These are phyloP conservation scores for Ustilago sp. DNA, from an alignment of 1,284 basidiomycete genomes.

Conservation along the genomic window DNA sequence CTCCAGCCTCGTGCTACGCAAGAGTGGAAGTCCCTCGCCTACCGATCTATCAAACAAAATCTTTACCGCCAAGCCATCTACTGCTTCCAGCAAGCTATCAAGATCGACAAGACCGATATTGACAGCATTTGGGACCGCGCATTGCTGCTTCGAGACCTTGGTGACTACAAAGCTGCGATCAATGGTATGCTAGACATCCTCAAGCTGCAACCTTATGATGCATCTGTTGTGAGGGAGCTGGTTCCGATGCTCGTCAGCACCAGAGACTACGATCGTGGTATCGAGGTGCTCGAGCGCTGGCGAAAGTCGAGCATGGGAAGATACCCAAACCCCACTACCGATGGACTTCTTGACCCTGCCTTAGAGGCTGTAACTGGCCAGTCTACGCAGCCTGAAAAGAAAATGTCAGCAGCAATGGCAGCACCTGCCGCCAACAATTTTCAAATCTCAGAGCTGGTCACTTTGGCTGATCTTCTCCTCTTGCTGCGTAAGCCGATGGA, in stretches of 20 bases:
- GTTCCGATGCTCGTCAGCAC: constrained; percentile 81
- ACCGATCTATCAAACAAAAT: constrained; percentile 75
- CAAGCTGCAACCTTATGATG: constrained; percentile 82
- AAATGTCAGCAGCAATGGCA: constrained; percentile 3
- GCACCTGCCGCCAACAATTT: constrained; percentile 49
- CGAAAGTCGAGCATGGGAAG: constrained; percentile 71
- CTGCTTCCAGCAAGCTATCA: constrained; percentile 86
- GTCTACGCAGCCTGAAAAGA: not conserved
- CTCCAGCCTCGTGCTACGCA: constrained; percentile 80
- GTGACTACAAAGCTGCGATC: constrained; percentile 81
- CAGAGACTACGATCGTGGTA: constrained; percentile 77
- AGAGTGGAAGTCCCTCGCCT: constrained; percentile 84
- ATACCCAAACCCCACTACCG: constrained; percentile 57
- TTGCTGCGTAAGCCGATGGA: constrained; percentile 78
- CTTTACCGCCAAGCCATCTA: constrained; percentile 88
- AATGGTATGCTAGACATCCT: constrained; percentile 81
- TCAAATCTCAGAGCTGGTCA: constrained; percentile 73
- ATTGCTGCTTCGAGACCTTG: constrained; percentile 80
- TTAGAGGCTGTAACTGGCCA: constrained; percentile 17
- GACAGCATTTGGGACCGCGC: constrained; percentile 92
- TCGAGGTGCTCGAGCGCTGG: constrained; percentile 77
- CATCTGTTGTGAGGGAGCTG: constrained; percentile 82
- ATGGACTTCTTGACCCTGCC: constrained; percentile 26
- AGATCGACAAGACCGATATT: constrained; percentile 82
- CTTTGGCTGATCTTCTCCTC: constrained; percentile 85